Evolutionary conservation across 2,329 filamentous ascomycete species (phyloP).

Genomic region (Parascedosporium putredinis): DNA sequence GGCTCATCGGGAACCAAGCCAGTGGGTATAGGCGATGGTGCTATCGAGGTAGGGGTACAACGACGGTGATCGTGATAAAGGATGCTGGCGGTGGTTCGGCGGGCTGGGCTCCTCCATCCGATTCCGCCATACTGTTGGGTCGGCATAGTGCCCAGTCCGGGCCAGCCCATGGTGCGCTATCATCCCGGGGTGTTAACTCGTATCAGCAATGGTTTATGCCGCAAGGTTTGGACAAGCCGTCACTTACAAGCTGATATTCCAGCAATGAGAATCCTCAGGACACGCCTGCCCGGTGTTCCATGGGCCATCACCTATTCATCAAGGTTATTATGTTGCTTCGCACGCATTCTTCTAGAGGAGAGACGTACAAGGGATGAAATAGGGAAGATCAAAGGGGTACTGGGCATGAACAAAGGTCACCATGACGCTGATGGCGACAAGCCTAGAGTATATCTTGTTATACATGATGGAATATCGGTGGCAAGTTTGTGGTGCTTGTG

Average conservation of each 20-base stretch:
- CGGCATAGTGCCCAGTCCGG: constrained; percentile 2
- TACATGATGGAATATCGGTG: too few relatives aligned
- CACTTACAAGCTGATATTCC: background rate
- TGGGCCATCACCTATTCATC: background rate
- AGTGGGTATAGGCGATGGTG: background rate
- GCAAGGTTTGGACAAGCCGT: too few relatives aligned
- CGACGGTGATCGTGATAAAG: background rate
- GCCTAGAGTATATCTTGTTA: background rate
- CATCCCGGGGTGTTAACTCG: background rate
- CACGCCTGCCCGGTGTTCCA: background rate
- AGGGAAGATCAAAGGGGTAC: background rate
- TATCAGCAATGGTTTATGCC: background rate
- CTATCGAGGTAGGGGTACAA: background rate
- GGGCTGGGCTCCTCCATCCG: background rate
- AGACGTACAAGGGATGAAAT: background rate
- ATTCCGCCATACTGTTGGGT: constrained; percentile 2
- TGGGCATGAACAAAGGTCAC: background rate
- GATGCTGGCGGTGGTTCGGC: background rate
- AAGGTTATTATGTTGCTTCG: too few relatives aligned
- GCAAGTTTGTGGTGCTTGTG: too few relatives aligned
- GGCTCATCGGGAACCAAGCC: background rate
- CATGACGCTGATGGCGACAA: background rate
- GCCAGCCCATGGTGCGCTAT: background rate
- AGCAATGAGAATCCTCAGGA: background rate
- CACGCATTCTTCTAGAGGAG: too few relatives aligned